Evolutionary conservation across 2,329 filamentous ascomycete genomes (phyloP).

Genomic region (Exophiala viscosa): DNA sequence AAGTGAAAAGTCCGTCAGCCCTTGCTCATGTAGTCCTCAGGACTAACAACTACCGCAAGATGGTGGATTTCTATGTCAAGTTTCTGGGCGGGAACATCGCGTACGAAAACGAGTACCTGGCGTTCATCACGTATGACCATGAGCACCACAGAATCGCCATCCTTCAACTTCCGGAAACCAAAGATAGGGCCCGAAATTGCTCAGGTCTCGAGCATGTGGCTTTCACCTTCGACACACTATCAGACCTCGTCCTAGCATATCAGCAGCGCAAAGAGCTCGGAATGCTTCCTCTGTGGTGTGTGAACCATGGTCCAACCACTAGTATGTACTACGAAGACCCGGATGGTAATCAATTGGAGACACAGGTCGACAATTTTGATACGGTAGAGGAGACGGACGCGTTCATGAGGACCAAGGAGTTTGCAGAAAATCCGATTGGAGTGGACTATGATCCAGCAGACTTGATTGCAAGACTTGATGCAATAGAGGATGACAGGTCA

Average conservation of each 20-base stretch:
- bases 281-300: slow-evolving; percentile 39
- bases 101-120: neutral
- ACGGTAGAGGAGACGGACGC: neutral
- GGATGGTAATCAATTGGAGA: slow-evolving; percentile 49
- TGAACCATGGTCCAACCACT: slow-evolving; percentile 48
- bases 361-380: slow-evolving; percentile 44
- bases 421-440: slow-evolving; percentile 7
- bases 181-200: slow-evolving; percentile 22
- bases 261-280: slow-evolving; percentile 25
- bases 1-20: neutral
- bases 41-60: neutral
- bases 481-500: no score
- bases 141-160: slow-evolving; percentile 44
- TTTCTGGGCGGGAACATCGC: neutral
- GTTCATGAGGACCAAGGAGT: neutral
- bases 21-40: neutral
- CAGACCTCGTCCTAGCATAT: slow-evolving; percentile 38
- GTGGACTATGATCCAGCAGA: slow-evolving; percentile 11
- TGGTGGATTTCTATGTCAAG: neutral
- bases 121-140: slow-evolving; percentile 3
- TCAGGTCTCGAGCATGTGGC: slow-evolving; percentile 43
- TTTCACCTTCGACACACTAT: slow-evolving; percentile 39
- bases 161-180: slow-evolving; percentile 28
- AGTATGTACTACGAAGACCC: slow-evolving; percentile 50
- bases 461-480: neutral